A percentile compares a stretch with the other conserved stretches of the same genome.
Conservation (phyloP, 2,329 filamentous ascomycete species). For the Calonectria hawksworthii region DNA sequence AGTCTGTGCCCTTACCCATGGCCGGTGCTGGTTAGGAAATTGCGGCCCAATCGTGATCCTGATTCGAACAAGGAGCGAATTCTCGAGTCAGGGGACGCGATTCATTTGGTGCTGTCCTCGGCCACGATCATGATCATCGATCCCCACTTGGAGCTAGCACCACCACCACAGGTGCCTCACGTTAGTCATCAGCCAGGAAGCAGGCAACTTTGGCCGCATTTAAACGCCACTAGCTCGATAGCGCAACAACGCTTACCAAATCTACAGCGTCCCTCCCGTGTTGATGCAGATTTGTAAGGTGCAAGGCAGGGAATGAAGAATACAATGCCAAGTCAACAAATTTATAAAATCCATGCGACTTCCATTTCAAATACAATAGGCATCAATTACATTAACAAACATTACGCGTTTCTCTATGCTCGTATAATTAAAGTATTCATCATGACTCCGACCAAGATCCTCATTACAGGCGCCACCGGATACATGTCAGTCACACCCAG, state of each 20-base stretch:
- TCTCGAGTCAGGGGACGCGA: background rate
- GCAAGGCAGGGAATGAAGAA: background rate
- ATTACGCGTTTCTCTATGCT: background rate
- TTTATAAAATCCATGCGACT: background rate
- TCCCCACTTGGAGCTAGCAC: background rate
- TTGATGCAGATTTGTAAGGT: background rate
- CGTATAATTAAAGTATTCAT: background rate
- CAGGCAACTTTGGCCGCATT: conserved; percentile 16
- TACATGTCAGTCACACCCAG: conserved; percentile 39
- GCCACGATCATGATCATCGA: background rate
- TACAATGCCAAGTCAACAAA: background rate
- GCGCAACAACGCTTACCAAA: background rate
- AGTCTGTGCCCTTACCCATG: background rate
- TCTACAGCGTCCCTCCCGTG: too few relatives aligned
- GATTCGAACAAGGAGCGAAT: background rate
- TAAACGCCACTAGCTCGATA: background rate
- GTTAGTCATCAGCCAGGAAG: background rate
- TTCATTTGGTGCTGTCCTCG: background rate
- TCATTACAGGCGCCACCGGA: conserved; percentile 46
- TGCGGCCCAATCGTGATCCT: background rate
- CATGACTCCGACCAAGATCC: conserved; percentile 40
- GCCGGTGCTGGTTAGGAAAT: background rate
- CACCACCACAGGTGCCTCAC: background rate
- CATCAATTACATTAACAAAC: background rate
- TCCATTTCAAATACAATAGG: background rate